Evolutionary conservation across 345 rosid genomes (phyloP).

Genomic region (Bretschneidera sinensis): DNA sequence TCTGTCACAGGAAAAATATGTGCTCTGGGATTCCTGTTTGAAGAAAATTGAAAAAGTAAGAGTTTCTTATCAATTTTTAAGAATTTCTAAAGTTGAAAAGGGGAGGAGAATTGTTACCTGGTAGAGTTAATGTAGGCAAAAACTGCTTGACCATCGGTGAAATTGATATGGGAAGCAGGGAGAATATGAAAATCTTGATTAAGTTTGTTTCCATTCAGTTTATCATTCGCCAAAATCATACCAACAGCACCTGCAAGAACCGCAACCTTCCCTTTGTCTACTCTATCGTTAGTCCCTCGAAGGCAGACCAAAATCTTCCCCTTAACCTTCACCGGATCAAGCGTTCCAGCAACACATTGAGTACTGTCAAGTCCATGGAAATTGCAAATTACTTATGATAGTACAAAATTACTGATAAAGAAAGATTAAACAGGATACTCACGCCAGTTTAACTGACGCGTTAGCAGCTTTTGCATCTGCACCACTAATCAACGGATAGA

Average conservation of each 20-base stretch:
- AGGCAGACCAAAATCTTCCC: slow-evolving; percentile 64
- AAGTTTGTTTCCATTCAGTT: slow-evolving; percentile 19
- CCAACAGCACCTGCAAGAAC: slow-evolving; percentile 44
- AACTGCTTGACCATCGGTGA: slow-evolving; percentile 30
- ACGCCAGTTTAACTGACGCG: slow-evolving; percentile 39
- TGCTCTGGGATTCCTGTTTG: slow-evolving; percentile 27
- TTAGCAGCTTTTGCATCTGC: slow-evolving; percentile 34
- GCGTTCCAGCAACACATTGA: slow-evolving; percentile 33
- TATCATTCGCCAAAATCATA: slow-evolving; percentile 44
- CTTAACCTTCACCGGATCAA: slow-evolving; percentile 49
- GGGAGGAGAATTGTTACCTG: slow-evolving; percentile 23
- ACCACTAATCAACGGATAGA: slow-evolving; percentile 48
- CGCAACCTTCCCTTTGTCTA: slow-evolving; percentile 32
- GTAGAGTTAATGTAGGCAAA: slow-evolving; percentile 36
- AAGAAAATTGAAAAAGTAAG: neutral
- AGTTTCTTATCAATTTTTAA: neutral
- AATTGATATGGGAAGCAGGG: slow-evolving; percentile 40
- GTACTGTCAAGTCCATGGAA: slow-evolving; percentile 19
- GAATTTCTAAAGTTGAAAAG: neutral
- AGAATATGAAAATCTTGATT: slow-evolving; percentile 36
- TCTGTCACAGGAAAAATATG: slow-evolving; percentile 18
- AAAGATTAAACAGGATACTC: slow-evolving; percentile 18
- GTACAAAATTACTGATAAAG: neutral
- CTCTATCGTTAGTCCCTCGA: slow-evolving; percentile 22
- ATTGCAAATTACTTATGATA: neutral